phyloP scores from a whole-genome alignment of 2,329 filamentous ascomycete genomes.

The Penicillium sp. region DNA sequence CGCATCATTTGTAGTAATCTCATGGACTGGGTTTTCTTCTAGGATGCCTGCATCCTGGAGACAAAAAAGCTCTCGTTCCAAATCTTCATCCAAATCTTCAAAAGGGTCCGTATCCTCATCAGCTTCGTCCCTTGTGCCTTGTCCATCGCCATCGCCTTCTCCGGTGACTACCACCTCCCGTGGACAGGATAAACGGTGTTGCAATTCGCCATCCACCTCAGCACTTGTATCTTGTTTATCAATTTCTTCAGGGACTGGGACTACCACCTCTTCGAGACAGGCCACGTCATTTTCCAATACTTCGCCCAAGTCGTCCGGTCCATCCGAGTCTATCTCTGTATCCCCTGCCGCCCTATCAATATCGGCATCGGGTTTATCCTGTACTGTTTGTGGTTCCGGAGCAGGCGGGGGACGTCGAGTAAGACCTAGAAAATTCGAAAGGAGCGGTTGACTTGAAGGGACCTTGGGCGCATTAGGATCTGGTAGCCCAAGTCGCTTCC shows the following conservation, averaged over 20 bases:
- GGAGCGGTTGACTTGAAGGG: conserved; percentile 40
- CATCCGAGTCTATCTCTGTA: conserved; percentile 28
- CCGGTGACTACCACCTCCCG: too few relatives aligned
- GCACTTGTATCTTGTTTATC: background rate
- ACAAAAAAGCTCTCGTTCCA: conserved; percentile 12
- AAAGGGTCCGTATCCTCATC: conserved; percentile 6
- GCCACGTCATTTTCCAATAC: conserved; percentile 17
- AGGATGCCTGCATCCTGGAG: conserved; percentile 10
- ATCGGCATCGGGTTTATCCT: conserved; percentile 1
- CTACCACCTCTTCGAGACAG: conserved; percentile 10
- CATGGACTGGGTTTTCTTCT: background rate
- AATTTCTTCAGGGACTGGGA: background rate
- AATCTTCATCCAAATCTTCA: conserved; percentile 23
- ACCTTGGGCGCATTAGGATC: conserved; percentile 36
- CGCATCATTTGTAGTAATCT: background rate
- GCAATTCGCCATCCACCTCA: conserved; percentile 22
- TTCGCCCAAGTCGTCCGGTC: conserved; percentile 28
- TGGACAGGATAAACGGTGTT: conserved; percentile 4
- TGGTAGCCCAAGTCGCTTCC: conserved; percentile 34
- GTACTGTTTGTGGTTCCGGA: conserved; percentile 4
- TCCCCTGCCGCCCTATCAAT: conserved; percentile 14
- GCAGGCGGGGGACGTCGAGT: conserved; percentile 4
- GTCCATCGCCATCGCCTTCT: conserved; percentile 1
- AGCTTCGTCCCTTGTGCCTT: background rate
- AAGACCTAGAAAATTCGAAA: conserved; percentile 37